phyloP scores from a whole-genome alignment of 176 grass and related monocot genomes.

The Oropetium thomaeum region DNA sequence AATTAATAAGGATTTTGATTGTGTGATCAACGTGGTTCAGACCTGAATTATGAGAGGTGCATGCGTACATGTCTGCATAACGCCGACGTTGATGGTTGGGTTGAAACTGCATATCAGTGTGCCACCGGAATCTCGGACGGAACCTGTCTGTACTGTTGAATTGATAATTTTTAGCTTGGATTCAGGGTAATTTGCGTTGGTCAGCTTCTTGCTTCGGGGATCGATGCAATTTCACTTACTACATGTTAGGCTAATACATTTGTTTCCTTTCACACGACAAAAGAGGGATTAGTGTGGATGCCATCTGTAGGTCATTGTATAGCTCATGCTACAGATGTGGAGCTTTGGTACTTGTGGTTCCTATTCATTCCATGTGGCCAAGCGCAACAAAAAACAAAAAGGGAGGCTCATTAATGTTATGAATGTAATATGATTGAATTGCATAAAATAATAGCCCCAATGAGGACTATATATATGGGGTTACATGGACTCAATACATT shows the following conservation, averaged over 20 bases:
- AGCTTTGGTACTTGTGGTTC: background rate
- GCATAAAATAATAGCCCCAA: no score
- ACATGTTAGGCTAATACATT: background rate
- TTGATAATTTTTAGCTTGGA: constrained; percentile 18
- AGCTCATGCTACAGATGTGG: background rate
- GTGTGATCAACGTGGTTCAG: background rate
- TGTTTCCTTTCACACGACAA: background rate
- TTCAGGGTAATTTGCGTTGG: background rate
- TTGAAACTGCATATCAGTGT: background rate
- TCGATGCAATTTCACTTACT: background rate
- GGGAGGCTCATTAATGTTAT: background rate
- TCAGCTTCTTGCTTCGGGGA: background rate
- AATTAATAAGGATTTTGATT: background rate
- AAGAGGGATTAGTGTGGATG: background rate
- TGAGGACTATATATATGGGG: no score
- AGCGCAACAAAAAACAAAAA: background rate
- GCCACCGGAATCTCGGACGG: background rate
- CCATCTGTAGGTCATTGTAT: background rate
- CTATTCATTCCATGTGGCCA: background rate
- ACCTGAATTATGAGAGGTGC: background rate
- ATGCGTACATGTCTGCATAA: background rate
- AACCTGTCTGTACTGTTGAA: background rate
- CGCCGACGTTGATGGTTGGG: background rate
- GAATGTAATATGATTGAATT: no score
- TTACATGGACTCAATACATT: no score